phyloP scores from a whole-genome alignment of 257 asterid species.

The Thymus quinquecostatus region DNA sequence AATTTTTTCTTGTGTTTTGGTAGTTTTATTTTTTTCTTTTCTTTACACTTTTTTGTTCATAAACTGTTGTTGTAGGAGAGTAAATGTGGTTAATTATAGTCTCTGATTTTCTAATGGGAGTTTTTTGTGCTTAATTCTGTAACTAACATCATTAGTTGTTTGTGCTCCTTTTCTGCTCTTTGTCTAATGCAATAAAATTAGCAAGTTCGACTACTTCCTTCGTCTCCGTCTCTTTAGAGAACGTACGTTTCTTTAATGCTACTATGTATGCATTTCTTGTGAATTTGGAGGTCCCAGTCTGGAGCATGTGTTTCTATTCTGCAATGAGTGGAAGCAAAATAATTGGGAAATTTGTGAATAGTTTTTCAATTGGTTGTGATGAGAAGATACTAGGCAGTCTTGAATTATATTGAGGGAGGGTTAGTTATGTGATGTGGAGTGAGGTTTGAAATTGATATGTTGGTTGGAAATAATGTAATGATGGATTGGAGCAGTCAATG shows the following conservation, averaged over 20 bases:
- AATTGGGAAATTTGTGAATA: background rate
- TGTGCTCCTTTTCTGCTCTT: constrained; percentile 22
- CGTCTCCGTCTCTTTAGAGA: background rate
- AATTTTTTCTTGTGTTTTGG: background rate
- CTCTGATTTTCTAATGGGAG: constrained; percentile 35
- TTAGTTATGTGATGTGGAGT: constrained; percentile 2
- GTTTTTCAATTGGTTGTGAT: background rate
- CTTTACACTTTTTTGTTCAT: constrained; percentile 50
- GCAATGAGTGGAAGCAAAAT: background rate
- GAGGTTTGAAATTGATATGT: background rate
- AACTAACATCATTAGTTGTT: constrained; percentile 41
- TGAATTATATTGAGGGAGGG: background rate
- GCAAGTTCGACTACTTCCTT: background rate
- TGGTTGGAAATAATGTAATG: background rate
- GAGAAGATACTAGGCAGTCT: too few relatives aligned
- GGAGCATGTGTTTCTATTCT: background rate
- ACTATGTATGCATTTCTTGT: background rate
- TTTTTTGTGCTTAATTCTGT: constrained; percentile 26
- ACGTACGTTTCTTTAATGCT: background rate
- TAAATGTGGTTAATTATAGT: constrained; percentile 36
- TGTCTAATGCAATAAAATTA: constrained; percentile 28
- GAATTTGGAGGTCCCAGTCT: background rate
- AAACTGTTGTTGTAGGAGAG: constrained; percentile 38
- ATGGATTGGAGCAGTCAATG: background rate
- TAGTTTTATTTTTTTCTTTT: constrained; percentile 21